A percentile compares a stretch with the other conserved stretches of the same genome.
phyloP scores from a whole-genome alignment of 352 stramenopile genomes.

The Phytopythium ostracodes region DNA sequence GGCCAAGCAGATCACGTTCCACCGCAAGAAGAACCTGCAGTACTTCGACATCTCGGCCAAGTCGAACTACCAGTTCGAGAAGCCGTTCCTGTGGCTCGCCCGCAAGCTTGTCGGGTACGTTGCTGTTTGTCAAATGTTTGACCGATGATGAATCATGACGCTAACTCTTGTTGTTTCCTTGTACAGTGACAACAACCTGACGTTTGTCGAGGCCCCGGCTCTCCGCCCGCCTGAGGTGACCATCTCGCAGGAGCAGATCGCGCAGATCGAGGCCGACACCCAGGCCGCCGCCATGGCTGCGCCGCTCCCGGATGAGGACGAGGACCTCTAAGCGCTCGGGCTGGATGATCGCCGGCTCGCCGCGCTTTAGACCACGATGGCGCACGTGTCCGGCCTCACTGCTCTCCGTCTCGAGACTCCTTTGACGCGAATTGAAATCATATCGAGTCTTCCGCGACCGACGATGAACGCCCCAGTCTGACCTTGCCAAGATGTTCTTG shows the following conservation, averaged over 20 bases:
- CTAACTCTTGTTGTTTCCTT: slow-evolving; percentile 10
- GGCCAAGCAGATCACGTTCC: slow-evolving; percentile 99
- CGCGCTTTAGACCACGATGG: slow-evolving; percentile 8
- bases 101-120: slow-evolving; percentile 96
- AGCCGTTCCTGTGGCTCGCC: slow-evolving; percentile 99
- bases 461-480: slow-evolving; percentile 4
- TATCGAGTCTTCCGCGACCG: slow-evolving; percentile 6
- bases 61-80: slow-evolving; percentile 99
- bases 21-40: slow-evolving; percentile 99
- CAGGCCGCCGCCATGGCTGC: slow-evolving; percentile 87
- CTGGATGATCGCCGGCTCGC: background rate
- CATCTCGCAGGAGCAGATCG: slow-evolving; percentile 93
- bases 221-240: slow-evolving; percentile 95
- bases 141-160: slow-evolving; percentile 6
- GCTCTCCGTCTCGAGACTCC: slow-evolving; percentile 7
- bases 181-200: slow-evolving; percentile 94
- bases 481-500: background rate
- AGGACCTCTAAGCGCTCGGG: slow-evolving; percentile 90
- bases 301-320: slow-evolving; percentile 97
- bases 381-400: background rate
- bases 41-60: slow-evolving; percentile 99
- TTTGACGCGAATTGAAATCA: slow-evolving; percentile 22
- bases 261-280: slow-evolving; percentile 91
- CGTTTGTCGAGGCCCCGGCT: slow-evolving; percentile 97
- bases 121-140: background rate